A percentile compares a stretch with the other conserved stretches of the same genome.
phyloP scores from a whole-genome alignment of 495 filamentous ascomycete species.

The Xylaria grammica region DNA sequence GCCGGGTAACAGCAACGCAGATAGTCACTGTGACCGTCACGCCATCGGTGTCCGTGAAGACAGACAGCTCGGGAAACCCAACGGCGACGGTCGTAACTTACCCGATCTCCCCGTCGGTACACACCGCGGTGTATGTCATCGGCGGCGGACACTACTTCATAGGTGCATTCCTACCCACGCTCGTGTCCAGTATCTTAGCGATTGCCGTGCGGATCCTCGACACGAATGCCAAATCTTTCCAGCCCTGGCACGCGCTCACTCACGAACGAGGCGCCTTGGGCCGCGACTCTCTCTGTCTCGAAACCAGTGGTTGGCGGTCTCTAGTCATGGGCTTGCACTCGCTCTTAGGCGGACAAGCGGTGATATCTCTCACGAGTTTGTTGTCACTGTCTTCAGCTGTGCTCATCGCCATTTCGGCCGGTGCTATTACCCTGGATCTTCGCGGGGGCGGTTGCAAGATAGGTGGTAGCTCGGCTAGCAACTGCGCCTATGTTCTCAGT shows the following conservation, averaged over 20 bases:
- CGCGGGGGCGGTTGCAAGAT: conserved; percentile 33
- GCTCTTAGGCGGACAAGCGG: conserved; percentile 33
- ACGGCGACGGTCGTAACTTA: conserved; percentile 40
- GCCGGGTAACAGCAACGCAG: conserved; percentile 33
- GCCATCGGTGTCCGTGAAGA: conserved; percentile 27
- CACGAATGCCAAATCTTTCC: conserved; percentile 40
- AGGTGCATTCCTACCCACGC: conserved; percentile 42
- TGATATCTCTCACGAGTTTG: conserved; percentile 35
- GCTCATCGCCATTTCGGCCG: conserved; percentile 40
- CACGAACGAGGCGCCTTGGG: conserved; percentile 31
- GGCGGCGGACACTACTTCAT: conserved; percentile 39
- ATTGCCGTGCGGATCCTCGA: conserved; percentile 45
- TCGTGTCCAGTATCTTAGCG: conserved; percentile 37
- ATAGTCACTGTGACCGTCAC: conserved; percentile 30
- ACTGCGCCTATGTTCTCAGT: conserved; percentile 43
- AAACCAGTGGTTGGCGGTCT: conserved; percentile 34
- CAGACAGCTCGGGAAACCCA: conserved; percentile 33
- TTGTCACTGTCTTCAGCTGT: conserved; percentile 36
- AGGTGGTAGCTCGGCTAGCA: conserved; percentile 28
- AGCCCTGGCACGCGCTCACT: conserved; percentile 45
- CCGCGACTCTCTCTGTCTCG: conserved; percentile 36
- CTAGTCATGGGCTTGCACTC: conserved; percentile 31
- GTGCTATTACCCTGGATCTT: conserved; percentile 41
- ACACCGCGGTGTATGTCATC: conserved; percentile 28
- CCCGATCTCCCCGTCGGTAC: conserved; percentile 26